These are phyloP conservation scores for Aspergillus panamensis DNA, from an alignment of 495 filamentous ascomycete species.

Conservation along the genomic window DNA sequence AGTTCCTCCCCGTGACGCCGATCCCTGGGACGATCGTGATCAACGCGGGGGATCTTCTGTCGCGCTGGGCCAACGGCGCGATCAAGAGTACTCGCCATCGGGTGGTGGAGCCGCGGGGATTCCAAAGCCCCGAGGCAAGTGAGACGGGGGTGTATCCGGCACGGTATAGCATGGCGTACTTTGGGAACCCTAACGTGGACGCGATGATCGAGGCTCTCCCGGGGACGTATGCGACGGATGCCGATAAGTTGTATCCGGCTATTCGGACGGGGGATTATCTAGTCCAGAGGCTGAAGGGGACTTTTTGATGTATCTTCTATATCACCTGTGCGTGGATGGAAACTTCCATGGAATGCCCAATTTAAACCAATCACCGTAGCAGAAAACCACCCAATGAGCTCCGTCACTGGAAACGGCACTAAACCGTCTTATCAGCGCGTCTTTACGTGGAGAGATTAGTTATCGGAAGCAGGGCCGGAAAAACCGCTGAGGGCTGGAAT, in stretches of 20 bases:
- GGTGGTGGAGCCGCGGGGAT: neutral
- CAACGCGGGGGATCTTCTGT: neutral
- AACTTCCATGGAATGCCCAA: no score
- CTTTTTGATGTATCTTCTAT: neutral
- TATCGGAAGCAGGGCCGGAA: neutral
- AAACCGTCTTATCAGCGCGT: conserved; percentile 1
- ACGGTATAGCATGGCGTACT: conserved; percentile 1
- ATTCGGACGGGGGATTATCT: neutral
- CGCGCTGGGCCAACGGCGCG: neutral
- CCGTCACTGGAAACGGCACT: neutral
- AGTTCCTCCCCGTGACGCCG: neutral
- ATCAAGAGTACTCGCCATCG: neutral
- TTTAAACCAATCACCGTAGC: neutral
- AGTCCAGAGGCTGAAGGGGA: neutral
- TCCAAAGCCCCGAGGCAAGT: neutral
- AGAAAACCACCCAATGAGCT: neutral
- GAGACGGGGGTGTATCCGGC: neutral
- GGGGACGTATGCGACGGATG: neutral
- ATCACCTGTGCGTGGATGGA: no score
- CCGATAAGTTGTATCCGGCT: neutral
- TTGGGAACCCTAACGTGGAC: neutral
- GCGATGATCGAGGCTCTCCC: neutral
- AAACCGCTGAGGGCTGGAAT: neutral
- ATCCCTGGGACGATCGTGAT: neutral
- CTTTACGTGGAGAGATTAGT: conserved; percentile 9